A percentile compares a stretch with the other conserved stretches of the same genome.
Evolutionary conservation across 2,329 filamentous ascomycete species (phyloP).

Genomic region (Trichophyton equinum): DNA sequence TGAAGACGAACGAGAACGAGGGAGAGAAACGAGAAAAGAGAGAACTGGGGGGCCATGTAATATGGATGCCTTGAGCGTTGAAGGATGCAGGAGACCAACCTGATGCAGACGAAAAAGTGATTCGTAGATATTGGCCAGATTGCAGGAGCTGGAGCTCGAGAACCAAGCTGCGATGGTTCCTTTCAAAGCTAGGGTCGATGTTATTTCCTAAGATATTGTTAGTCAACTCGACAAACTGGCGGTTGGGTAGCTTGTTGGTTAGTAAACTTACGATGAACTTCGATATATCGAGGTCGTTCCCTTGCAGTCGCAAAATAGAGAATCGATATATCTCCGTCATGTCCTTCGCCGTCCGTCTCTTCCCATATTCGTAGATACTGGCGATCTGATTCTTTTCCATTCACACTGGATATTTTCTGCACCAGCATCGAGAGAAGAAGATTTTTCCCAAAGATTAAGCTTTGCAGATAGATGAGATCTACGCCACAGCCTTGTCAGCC

Average conservation of each 20-base stretch:
- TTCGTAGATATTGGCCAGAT: neutral
- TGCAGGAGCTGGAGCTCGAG: neutral
- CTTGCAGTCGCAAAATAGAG: slow-evolving; percentile 7
- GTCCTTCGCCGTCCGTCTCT: neutral
- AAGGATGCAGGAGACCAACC: neutral
- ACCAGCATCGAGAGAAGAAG: slow-evolving; percentile 8
- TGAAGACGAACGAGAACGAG: neutral
- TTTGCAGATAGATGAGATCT: slow-evolving; percentile 10
- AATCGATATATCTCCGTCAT: neutral
- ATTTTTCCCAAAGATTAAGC: slow-evolving; percentile 11
- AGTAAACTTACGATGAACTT: slow-evolving; percentile 9
- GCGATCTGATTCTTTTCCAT: slow-evolving; percentile 10
- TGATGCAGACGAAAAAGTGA: neutral
- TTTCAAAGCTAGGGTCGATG: neutral
- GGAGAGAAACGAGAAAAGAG: neutral
- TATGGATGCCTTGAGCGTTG: neutral
- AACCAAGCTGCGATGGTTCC: neutral
- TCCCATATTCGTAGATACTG: slow-evolving; percentile 13
- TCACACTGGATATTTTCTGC: slow-evolving; percentile 9
- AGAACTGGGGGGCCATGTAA: neutral
- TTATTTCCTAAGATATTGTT: neutral
- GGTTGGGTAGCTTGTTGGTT: neutral
- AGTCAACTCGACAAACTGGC: neutral
- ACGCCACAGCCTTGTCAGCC: neutral
- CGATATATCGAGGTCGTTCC: slow-evolving; percentile 7